A percentile compares a stretch with the other conserved stretches of the same genome.
phyloP scores from a whole-genome alignment of 371 early-diverging fungal genomes.

The Pancytospora philotis region DNA sequence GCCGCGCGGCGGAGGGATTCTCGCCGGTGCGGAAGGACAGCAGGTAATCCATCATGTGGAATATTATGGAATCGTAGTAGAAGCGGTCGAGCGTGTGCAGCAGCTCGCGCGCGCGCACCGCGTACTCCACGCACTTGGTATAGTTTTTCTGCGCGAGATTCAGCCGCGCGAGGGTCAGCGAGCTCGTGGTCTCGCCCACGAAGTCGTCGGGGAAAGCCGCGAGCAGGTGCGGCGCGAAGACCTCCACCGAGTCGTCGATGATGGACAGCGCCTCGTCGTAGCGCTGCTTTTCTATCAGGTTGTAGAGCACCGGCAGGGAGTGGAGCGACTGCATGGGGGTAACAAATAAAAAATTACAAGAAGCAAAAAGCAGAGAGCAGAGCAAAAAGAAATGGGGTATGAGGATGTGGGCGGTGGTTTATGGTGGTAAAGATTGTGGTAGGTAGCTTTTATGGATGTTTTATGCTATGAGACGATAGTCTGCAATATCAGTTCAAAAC shows the following conservation, averaged over 20 bases:
- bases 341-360: not conserved
- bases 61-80: constrained; percentile 29
- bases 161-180: constrained; percentile 19
- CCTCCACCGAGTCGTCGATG: constrained; percentile 1
- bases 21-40: not conserved
- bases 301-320: not conserved
- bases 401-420: too few species aligned
- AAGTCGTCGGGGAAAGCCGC: not conserved
- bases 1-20: not conserved
- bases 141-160: constrained; percentile 31
- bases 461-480: too few species aligned
- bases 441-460: too few species aligned
- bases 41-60: constrained; percentile 21
- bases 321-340: not conserved
- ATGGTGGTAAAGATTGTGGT: too few species aligned
- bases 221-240: not conserved
- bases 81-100: constrained; percentile 21
- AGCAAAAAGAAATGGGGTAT: too few species aligned
- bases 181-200: not conserved
- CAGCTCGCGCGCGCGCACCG: constrained; percentile 19
- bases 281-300: not conserved
- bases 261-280: not conserved
- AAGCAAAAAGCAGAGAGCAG: too few species aligned
- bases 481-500: too few species aligned
- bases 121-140: constrained; percentile 21